These are phyloP conservation scores for Bullera alba DNA, from an alignment of 768 basidiomycete genomes.

Conservation along the genomic window DNA sequence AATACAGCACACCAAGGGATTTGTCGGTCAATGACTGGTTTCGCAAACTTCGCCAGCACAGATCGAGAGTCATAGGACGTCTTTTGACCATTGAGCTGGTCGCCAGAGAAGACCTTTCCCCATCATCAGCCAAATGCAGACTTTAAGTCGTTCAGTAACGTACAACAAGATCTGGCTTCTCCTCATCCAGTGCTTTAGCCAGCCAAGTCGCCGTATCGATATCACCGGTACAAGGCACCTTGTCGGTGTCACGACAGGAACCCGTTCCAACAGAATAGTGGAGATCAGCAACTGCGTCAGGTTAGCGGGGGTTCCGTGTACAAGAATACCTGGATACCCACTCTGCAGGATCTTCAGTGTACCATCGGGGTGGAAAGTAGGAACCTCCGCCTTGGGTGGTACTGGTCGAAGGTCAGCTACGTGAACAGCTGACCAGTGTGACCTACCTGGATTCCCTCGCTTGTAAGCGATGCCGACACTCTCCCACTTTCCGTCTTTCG, in stretches of 20 bases:
- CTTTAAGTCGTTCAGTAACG: no score
- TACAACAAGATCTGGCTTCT: conserved; percentile 79
- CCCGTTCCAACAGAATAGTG: conserved; percentile 82
- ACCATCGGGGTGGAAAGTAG: conserved; percentile 75
- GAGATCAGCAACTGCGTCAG: conserved; percentile 84
- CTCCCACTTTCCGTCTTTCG: conserved; percentile 33
- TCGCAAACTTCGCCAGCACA: conserved; percentile 81
- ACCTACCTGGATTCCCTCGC: conserved; percentile 38
- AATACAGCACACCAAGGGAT: conserved; percentile 91
- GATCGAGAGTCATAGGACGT: conserved; percentile 83
- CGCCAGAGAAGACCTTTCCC: conserved; percentile 66
- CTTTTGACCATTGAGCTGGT: conserved; percentile 78
- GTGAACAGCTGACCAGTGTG: not conserved
- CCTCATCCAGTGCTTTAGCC: conserved; percentile 61
- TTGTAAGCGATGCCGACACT: conserved; percentile 37
- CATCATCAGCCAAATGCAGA: conserved; percentile 4
- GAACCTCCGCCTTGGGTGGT: conserved; percentile 64
- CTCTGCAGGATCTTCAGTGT: conserved; percentile 60
- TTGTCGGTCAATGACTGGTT: conserved; percentile 61
- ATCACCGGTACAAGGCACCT: conserved; percentile 60
- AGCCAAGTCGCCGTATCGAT: conserved; percentile 70
- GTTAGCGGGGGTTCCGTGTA: not conserved
- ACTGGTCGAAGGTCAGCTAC: conserved; percentile 32
- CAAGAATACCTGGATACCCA: conserved; percentile 18
- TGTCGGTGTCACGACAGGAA: conserved; percentile 63